These are phyloP conservation scores for Ophiocordyceps unilateralis DNA, from an alignment of 2,329 filamentous ascomycete species.

Conservation along the genomic window DNA sequence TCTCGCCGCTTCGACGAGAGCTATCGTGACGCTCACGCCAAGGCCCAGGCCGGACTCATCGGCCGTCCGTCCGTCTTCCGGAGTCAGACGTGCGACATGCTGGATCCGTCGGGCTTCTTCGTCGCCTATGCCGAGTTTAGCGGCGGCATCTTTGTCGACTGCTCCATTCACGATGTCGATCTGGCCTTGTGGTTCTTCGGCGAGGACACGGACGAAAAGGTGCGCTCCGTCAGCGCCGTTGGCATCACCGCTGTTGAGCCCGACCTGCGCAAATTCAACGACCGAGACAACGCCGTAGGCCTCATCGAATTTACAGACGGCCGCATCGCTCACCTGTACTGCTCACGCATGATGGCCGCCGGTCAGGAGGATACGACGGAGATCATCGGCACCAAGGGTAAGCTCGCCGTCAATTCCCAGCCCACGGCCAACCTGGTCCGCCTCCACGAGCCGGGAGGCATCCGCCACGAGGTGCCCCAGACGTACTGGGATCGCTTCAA, in stretches of 20 bases:
- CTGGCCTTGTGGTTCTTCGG: slow-evolving; percentile 14
- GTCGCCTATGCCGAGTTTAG: slow-evolving; percentile 46
- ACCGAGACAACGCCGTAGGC: slow-evolving; percentile 22
- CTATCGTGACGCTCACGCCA: slow-evolving; percentile 40
- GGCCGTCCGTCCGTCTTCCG: slow-evolving; percentile 43
- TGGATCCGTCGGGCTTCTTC: slow-evolving; percentile 48
- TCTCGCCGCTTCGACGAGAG: slow-evolving; percentile 36
- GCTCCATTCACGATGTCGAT: slow-evolving; percentile 48
- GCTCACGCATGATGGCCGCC: slow-evolving; percentile 47
- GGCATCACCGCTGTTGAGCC: slow-evolving; percentile 13
- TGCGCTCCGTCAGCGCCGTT: slow-evolving; percentile 11
- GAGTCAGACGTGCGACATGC: slow-evolving; percentile 50
- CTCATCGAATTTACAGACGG: slow-evolving; percentile 48
- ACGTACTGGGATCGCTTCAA: slow-evolving; percentile 47
- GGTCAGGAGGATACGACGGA: slow-evolving; percentile 52
- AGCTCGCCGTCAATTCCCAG: slow-evolving; percentile 41
- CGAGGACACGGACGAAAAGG: slow-evolving; percentile 8
- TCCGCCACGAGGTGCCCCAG: slow-evolving; percentile 40
- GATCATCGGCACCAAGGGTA: slow-evolving; percentile 49
- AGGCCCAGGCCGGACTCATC: slow-evolving; percentile 35
- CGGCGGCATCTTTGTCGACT: slow-evolving; percentile 56
- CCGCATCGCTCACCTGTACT: slow-evolving; percentile 47
- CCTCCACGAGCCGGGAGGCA: slow-evolving; percentile 26
- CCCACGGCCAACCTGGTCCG: slow-evolving; percentile 37
- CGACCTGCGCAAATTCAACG: slow-evolving; percentile 10